Conservation (phyloP, 2,329 filamentous ascomycete species). For the Davidsoniella virescens region DNA sequence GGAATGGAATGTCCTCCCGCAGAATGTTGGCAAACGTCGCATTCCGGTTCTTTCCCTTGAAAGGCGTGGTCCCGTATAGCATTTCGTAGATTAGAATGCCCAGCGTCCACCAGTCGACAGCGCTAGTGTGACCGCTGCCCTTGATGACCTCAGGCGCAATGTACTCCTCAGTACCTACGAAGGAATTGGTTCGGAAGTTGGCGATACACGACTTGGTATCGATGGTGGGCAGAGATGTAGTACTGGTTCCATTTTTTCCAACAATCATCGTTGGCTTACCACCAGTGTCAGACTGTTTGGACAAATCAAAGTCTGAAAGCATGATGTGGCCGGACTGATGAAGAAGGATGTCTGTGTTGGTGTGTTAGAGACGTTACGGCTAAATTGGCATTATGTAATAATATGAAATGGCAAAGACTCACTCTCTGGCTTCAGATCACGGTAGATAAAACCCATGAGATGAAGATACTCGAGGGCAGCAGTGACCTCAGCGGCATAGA, state of each 20-base stretch:
- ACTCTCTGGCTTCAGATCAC: conserved; percentile 97
- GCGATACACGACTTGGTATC: conserved; percentile 97
- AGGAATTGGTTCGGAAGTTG: conserved; percentile 96
- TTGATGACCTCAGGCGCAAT: conserved; percentile 98
- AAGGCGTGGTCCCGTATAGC: conserved; percentile 94
- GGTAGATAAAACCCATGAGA: conserved; percentile 98
- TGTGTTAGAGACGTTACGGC: conserved; percentile 9
- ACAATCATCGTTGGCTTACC: conserved; percentile 97
- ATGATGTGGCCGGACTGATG: conserved; percentile 99
- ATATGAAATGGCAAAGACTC: conserved; percentile 24
- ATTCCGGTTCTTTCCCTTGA: conserved; percentile 98
- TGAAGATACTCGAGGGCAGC: conserved; percentile 93
- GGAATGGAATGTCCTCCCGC: conserved; percentile 88
- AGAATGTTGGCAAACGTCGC: conserved; percentile 96
- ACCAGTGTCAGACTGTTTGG: conserved; percentile 90
- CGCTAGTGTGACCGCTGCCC: conserved; percentile 93
- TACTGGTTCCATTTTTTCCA: conserved; percentile 72
- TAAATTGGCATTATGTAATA: background rate
- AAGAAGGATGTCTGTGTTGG: conserved; percentile 71
- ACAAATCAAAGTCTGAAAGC: conserved; percentile 96
- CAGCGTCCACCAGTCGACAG: conserved; percentile 98
- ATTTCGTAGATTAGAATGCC: conserved; percentile 98
- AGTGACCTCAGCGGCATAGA: conserved; percentile 95
- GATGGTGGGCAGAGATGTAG: conserved; percentile 81
- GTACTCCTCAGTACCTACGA: conserved; percentile 96